Percentiles rank a stretch among this genome's conserved stretches.
These are phyloP conservation scores for Myrmaecium sp. DNA, from an alignment of 2,329 filamentous ascomycete species.

Conservation along the genomic window DNA sequence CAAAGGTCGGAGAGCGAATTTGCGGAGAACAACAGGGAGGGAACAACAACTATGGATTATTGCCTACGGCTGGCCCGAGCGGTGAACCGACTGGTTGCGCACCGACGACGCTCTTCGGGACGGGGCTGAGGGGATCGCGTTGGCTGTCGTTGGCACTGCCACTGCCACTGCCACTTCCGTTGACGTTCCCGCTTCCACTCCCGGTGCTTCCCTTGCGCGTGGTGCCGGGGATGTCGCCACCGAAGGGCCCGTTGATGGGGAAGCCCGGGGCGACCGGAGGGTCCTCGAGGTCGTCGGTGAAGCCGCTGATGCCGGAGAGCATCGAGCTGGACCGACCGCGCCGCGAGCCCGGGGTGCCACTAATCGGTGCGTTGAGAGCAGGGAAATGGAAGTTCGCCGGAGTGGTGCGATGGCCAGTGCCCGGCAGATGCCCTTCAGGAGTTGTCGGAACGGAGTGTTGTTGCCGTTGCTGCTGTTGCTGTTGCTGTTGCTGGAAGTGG, in stretches of 20 bases:
- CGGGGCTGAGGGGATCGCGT: constrained; percentile 21
- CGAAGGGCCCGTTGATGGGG: constrained; percentile 22
- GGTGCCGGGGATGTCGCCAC: constrained; percentile 13
- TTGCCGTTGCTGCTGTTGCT: constrained; percentile 15
- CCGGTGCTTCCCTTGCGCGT: constrained; percentile 28
- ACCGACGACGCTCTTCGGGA: constrained; percentile 5
- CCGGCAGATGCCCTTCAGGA: constrained; percentile 43
- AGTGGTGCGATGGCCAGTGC: constrained; percentile 23
- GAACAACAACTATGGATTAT: no score
- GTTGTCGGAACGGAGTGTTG: constrained; percentile 29
- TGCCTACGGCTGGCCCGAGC: no score
- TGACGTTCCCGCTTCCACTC: constrained; percentile 24
- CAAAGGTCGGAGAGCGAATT: no score
- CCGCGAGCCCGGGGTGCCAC: constrained; percentile 15
- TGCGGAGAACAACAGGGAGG: no score
- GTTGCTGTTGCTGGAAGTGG: constrained; percentile 21
- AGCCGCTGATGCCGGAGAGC: constrained; percentile 34
- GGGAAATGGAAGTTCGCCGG: constrained; percentile 22
- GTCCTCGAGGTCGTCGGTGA: constrained; percentile 29
- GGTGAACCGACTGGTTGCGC: no score
- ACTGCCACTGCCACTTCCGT: constrained; percentile 25
- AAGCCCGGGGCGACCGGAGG: constrained; percentile 15
- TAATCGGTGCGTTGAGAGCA: constrained; percentile 11
- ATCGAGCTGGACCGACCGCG: constrained; percentile 34
- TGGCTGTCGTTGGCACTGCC: constrained; percentile 18